These are phyloP conservation scores for Phlegmacium glaucopus DNA, from an alignment of 768 basidiomycete genomes.

Conservation along the genomic window DNA sequence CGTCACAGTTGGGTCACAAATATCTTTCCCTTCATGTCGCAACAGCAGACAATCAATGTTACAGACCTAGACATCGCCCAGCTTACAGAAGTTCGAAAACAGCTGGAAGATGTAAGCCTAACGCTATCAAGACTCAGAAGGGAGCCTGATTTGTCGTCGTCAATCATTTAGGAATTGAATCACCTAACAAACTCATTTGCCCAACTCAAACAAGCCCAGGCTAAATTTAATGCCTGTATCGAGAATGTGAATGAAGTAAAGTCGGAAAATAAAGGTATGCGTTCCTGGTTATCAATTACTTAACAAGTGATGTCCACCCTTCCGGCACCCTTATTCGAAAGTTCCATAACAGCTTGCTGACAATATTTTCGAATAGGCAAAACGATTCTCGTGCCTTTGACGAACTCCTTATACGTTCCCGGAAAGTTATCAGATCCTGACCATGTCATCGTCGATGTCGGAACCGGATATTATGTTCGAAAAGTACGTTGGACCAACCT, in stretches of 20 bases:
- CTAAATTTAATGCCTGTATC: conserved; percentile 86
- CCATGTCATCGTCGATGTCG: conserved; percentile 91
- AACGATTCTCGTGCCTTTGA: conserved; percentile 87
- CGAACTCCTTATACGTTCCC: conserved; percentile 93
- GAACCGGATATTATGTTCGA: conserved; percentile 94
- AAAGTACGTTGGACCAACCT: conserved; percentile 55
- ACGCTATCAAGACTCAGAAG: not conserved
- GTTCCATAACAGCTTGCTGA: too few species aligned
- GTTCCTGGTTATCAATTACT: not conserved
- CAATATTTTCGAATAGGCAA: conserved; percentile 50
- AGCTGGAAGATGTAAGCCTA: conserved; percentile 73
- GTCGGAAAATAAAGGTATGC: conserved; percentile 58
- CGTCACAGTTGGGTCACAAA: too few species aligned
- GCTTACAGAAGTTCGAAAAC: too few species aligned
- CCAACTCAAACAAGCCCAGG: conserved; percentile 90
- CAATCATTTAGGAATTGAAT: conserved; percentile 73
- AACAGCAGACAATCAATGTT: too few species aligned
- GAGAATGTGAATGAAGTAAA: conserved; percentile 77
- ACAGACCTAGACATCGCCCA: too few species aligned
- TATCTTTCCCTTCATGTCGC: too few species aligned
- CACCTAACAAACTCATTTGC: conserved; percentile 91
- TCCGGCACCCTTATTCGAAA: not conserved
- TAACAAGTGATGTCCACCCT: not conserved
- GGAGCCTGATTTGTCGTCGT: conserved; percentile 3
- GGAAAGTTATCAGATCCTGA: conserved; percentile 82